phyloP scores from a whole-genome alignment of 257 asterid species.

The Solanum gandarillasii region DNA sequence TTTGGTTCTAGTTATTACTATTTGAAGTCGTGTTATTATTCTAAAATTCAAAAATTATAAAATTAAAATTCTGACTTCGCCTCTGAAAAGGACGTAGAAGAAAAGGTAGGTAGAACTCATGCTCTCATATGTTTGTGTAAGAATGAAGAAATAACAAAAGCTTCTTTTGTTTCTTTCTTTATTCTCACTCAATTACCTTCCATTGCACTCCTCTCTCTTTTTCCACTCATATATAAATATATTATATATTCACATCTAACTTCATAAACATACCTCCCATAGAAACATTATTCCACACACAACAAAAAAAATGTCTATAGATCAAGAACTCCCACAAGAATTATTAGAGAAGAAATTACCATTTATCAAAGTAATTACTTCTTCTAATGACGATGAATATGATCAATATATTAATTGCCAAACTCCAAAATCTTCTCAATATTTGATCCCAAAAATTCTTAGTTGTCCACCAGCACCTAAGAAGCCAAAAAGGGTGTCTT shows the following conservation, averaged over 20 bases:
- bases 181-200: background rate
- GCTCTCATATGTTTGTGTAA: background rate
- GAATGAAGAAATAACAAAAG: background rate
- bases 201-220: background rate
- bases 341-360: slow-evolving; percentile 3
- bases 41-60: background rate
- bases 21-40: background rate
- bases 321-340: slow-evolving; percentile 14
- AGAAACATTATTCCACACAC: background rate
- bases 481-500: slow-evolving; percentile 23
- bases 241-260: background rate
- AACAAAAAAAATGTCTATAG: slow-evolving; percentile 20
- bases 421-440: slow-evolving; percentile 37
- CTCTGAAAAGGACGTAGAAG: fast-evolving
- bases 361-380: background rate
- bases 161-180: background rate
- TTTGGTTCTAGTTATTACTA: background rate
- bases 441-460: slow-evolving; percentile 30
- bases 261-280: background rate
- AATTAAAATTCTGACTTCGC: background rate
- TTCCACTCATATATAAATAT: background rate
- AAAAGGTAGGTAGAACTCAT: background rate
- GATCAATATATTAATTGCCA: slow-evolving; percentile 6
- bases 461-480: slow-evolving; percentile 64
- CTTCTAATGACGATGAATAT: background rate